Conservation (phyloP, 768 basidiomycete genomes). For the Coprinopsis strossmayeri region DNA sequence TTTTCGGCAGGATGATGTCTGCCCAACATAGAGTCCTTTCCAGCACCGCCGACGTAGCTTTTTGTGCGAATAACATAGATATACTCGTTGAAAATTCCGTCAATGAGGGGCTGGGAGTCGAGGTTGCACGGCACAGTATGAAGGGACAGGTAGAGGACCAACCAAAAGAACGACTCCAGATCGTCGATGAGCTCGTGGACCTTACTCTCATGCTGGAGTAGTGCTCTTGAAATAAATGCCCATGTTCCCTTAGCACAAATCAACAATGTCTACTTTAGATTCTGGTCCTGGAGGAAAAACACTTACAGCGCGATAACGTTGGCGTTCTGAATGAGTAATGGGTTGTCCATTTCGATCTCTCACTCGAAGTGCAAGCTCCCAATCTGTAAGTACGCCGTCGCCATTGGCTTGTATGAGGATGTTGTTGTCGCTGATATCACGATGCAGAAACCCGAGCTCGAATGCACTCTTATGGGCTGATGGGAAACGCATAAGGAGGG, state of each 20-base stretch:
- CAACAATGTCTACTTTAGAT: too few species aligned
- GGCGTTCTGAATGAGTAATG: neutral
- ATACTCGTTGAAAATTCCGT: too few species aligned
- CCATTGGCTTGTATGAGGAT: neutral
- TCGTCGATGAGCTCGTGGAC: conserved; percentile 21
- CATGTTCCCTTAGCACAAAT: neutral
- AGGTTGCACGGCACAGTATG: too few species aligned
- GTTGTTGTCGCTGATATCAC: neutral
- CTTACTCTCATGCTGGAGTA: conserved; percentile 5
- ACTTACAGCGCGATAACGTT: neutral
- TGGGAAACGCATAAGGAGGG: neutral
- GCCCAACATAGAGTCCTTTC: too few species aligned
- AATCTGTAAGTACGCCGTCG: conserved; percentile 19
- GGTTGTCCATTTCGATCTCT: neutral
- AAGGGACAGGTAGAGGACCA: too few species aligned
- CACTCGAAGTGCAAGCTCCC: conserved; percentile 16
- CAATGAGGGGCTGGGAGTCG: too few species aligned
- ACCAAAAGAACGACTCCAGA: conserved; percentile 24
- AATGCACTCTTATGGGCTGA: neutral
- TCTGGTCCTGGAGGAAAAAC: too few species aligned
- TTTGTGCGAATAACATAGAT: too few species aligned
- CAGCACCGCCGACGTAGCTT: too few species aligned
- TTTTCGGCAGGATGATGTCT: too few species aligned
- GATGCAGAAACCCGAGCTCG: neutral
- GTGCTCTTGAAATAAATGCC: neutral